Evolutionary conservation across 805 yeast genomes (phyloP).

Genomic region (Myxozyma neglecta): DNA sequence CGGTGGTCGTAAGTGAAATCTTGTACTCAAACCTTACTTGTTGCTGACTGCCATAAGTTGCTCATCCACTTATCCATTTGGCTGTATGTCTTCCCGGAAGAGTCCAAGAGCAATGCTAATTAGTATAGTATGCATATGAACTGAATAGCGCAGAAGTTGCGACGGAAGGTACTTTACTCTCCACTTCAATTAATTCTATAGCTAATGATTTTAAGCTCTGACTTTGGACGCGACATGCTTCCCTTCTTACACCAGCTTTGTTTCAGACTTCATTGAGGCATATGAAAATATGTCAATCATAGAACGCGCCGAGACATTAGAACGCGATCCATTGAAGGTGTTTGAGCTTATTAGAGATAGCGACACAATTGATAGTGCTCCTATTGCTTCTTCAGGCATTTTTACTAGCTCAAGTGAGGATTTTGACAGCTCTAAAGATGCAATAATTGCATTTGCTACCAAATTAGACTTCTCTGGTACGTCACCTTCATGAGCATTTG

Average conservation of each 20-base stretch:
- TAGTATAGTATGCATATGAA: constrained; percentile 39
- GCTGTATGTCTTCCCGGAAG: constrained; percentile 28
- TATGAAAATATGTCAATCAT: constrained; percentile 8
- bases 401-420: constrained; percentile 5
- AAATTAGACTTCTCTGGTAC: constrained; percentile 29
- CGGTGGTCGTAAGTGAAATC: constrained; percentile 22
- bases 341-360: constrained; percentile 32
- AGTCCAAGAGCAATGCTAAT: background rate
- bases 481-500: background rate
- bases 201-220: constrained; percentile 9
- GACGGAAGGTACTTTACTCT: constrained; percentile 34
- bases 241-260: background rate
- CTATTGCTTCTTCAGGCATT: constrained; percentile 5
- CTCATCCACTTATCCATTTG: constrained; percentile 41
- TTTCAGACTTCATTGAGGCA: constrained; percentile 9
- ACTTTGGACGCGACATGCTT: constrained; percentile 12
- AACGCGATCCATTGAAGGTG: constrained; percentile 30
- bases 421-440: constrained; percentile 20
- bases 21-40: background rate
- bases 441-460: constrained; percentile 22
- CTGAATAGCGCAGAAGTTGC: constrained; percentile 41
- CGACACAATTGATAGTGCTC: constrained; percentile 21
- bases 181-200: background rate
- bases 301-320: constrained; percentile 1
- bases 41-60: constrained; percentile 21